Evolutionary conservation across 108 stramenopile species (phyloP), one percentile per base, ranked within the genome.

Genomic region (Hondaea fermentalgiana): DNA sequence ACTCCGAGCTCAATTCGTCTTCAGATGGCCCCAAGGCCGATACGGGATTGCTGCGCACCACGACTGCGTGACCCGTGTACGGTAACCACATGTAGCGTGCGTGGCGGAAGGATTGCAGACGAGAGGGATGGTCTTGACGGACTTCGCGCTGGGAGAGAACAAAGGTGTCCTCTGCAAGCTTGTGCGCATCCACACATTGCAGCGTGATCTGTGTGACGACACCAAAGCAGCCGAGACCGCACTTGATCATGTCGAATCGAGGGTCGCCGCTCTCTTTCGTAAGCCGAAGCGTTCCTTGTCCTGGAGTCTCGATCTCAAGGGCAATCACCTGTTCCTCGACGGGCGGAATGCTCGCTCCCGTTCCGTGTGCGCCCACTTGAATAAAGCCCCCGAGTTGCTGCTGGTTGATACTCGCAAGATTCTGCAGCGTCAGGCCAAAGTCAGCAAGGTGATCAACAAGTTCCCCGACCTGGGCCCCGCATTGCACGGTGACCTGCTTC

Each of bases 1-100:
- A 28, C 28, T 28, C 28, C 28, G 28, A 28, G 28, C 28, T 0
- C 28, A 28, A 28, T 28, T 28, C 28, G 28, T 28, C 28, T 28
- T 28, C 28, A 28, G 28, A 28, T 28, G 28, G 28, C 28, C 28
- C 28, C 28, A 0, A 28, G 28, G 28, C 28, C 28, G 28, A 28
- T 28, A 28, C 28, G 28, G 95, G 95, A 91, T 98, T 97, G 90
- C 96, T 97, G 25, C 96, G 95, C 44, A 99, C 98, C 19, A 98
- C 97, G 8, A 98, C 97, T 2, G 98, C 98, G 8, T 94, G 91
- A 88, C 98, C 98, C 28, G 96, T 95, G 90, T 97, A 96, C 5
- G 99, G 99, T 76, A 99, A 96, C 99, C 99, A 99, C 99, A 99
- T 99, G 95, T 97, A 98, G 57, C 99, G 91, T 72, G 98, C 93